phyloP scores from a whole-genome alignment of 768 basidiomycete genomes.

The Psilocybe subaeruginosa region DNA sequence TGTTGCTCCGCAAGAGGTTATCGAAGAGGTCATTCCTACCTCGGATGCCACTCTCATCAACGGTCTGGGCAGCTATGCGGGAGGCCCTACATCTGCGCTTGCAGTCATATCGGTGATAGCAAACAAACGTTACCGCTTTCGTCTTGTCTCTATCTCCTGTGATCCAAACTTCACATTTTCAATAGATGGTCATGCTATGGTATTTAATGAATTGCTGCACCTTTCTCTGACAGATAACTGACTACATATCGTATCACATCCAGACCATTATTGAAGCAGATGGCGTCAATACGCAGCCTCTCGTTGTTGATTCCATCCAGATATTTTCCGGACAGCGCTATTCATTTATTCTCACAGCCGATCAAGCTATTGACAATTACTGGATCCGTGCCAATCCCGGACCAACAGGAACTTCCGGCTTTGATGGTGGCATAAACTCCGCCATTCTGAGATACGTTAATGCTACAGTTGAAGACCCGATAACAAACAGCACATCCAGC shows the following conservation, averaged over 20 bases:
- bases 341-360: slow-evolving; percentile 41
- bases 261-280: slow-evolving; percentile 44
- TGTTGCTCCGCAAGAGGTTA: slow-evolving; percentile 15
- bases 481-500: slow-evolving; percentile 26
- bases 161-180: slow-evolving; percentile 46
- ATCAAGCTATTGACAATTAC: slow-evolving; percentile 52
- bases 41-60: slow-evolving; percentile 46
- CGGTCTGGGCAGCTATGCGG: slow-evolving; percentile 45
- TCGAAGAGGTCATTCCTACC: slow-evolving; percentile 17
- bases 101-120: slow-evolving; percentile 38
- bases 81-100: slow-evolving; percentile 34
- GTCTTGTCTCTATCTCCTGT: slow-evolving; percentile 47
- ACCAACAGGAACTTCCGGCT: slow-evolving; percentile 15
- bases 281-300: slow-evolving; percentile 41
- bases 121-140: slow-evolving; percentile 46
- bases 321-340: slow-evolving; percentile 40
- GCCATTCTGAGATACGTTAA: slow-evolving; percentile 54
- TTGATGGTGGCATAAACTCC: slow-evolving; percentile 40
- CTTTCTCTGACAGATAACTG: too few relatives aligned
- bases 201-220: slow-evolving; percentile 4
- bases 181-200: slow-evolving; percentile 45
- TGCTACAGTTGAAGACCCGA: slow-evolving; percentile 40
- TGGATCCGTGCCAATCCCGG: slow-evolving; percentile 43
- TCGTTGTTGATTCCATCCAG: slow-evolving; percentile 42
- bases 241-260: neutral